Conservation (phyloP, 2,329 filamentous ascomycete species). For the Colletotrichum euphorbiae region DNA sequence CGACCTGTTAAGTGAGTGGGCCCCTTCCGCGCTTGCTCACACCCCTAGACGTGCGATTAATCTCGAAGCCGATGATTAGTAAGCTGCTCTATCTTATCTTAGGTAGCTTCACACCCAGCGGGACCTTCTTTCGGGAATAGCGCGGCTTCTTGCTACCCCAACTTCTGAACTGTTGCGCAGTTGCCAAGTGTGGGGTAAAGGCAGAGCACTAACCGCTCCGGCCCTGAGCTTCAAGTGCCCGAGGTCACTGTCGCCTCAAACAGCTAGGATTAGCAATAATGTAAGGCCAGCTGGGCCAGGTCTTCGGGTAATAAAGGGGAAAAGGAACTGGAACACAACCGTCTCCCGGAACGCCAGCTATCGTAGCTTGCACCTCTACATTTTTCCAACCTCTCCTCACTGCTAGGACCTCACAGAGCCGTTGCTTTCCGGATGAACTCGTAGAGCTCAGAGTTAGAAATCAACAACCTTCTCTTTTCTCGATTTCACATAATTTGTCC, state of each 20-base stretch:
- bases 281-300: conserved; percentile 1
- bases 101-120: too few species aligned
- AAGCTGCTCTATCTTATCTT: too few species aligned
- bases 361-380: background rate
- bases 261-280: conserved; percentile 2
- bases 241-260: conserved; percentile 25
- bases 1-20: conserved; percentile 39
- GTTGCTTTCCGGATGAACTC: conserved; percentile 13
- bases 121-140: conserved; percentile 4
- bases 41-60: background rate
- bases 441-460: background rate
- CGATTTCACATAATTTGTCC: background rate
- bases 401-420: background rate
- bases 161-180: conserved; percentile 14
- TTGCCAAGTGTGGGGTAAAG: conserved; percentile 38
- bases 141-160: conserved; percentile 13
- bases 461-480: background rate
- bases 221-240: conserved; percentile 5
- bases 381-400: conserved; percentile 17
- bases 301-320: conserved; percentile 15
- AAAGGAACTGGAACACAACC: background rate
- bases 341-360: too few species aligned
- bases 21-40: background rate
- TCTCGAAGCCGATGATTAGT: conserved; percentile 2
- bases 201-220: conserved; percentile 22